Evolutionary conservation across 2,329 filamentous ascomycete genomes (phyloP), one percentile per base, ranked within the genome.

Genomic region (Arthrobotrys sinensis): DNA sequence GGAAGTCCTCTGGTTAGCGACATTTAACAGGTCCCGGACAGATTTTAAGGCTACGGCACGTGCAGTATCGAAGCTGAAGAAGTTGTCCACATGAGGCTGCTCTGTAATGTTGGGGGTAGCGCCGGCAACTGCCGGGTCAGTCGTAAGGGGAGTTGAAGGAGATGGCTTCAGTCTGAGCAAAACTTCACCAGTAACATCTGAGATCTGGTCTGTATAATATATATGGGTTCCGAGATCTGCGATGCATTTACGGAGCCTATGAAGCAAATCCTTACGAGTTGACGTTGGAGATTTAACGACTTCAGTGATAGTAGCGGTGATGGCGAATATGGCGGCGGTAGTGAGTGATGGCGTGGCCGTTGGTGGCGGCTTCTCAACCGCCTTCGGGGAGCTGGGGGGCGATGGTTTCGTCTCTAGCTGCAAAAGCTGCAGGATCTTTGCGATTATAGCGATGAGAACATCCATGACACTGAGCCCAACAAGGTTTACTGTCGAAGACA

Each of bases 381-480:
- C 79, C 46, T 84, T 84, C 12, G 83, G 82, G 8, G 84, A 83
- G 40, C 84, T 83, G n/a, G 84, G 83, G 0, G 68, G 81, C 81
- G 81, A 53, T 75, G 80, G n/a, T 80, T 77, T 65, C 65, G 76
- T 50, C 86, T 86, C 85, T 32, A 93, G 87, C 82, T 93, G 92
- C 12, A 97, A 87, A 7, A 97, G 86, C 81, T 90, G 88, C 81
- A 93, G 89, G 83, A 95, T 92, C 83, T 97, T 93, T 80, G 93
- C 91, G 80, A 97, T 89, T 12, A 99, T 87, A 1, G 93, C 92
- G 12, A 97, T 87, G 32, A 98, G 86, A 16, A 98, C 91, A 83
- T 99, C 96, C 91, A 98, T 98, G 65, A 98, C 92, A 83, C 94
- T 97, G 53, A 99, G 87, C 0, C 96, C 96, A 79, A 99, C 97